Conservation (phyloP, 345 rosid species). For the Murraya koenigii region DNA sequence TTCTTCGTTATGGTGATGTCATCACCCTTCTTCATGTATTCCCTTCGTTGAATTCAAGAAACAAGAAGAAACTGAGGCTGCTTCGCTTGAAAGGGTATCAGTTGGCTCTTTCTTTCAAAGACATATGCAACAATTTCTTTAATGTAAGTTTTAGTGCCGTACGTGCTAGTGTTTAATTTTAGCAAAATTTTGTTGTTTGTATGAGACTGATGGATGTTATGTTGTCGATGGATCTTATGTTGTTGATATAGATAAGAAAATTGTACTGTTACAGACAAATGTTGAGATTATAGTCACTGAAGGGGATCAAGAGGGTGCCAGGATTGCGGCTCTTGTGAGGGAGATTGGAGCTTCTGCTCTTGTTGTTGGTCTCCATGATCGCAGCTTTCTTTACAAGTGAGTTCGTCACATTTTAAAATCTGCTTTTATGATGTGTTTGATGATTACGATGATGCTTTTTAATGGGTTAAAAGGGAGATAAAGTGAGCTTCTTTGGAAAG, state of each 20-base stretch:
- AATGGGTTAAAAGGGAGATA: not conserved
- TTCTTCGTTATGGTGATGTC: constrained; percentile 49
- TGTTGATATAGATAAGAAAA: not conserved
- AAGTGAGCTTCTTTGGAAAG: not conserved
- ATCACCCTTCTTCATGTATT: constrained; percentile 59
- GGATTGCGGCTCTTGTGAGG: constrained; percentile 59
- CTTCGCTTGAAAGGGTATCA: constrained; percentile 50
- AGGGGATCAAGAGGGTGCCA: constrained; percentile 74
- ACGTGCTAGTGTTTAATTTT: no score
- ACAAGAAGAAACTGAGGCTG: constrained; percentile 43
- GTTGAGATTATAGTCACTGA: constrained; percentile 79
- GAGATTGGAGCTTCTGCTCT: constrained; percentile 79
- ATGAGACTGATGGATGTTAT: constrained; percentile 1
- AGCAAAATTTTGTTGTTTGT: not conserved
- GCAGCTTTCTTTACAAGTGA: constrained; percentile 90
- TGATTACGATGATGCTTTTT: not conserved
- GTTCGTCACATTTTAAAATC: not conserved
- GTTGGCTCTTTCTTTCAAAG: constrained; percentile 59
- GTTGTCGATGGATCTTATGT: not conserved
- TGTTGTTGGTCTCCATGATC: constrained; percentile 85
- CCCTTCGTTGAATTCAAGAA: constrained; percentile 28
- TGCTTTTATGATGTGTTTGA: not conserved
- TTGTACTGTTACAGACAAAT: constrained; percentile 28
- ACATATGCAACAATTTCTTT: constrained; percentile 49
- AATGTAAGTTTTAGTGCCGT: constrained; percentile 31